Evolutionary conservation across 495 filamentous ascomycete genomes (phyloP).

Genomic region (Patellaria atrata): DNA sequence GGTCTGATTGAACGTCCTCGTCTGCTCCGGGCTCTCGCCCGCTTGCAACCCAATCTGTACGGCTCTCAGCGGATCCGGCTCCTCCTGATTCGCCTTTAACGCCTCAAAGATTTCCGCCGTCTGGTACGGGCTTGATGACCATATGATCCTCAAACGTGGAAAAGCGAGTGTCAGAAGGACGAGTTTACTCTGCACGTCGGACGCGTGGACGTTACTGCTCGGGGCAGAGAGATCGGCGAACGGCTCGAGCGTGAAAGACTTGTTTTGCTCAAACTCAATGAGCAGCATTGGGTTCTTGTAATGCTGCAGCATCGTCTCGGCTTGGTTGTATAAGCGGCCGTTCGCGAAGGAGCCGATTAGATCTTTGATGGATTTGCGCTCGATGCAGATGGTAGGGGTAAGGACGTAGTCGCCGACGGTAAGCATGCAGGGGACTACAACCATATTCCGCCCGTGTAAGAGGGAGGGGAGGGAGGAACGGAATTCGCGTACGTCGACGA

Average conservation of each 20-base stretch:
- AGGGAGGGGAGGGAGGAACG: slow-evolving; percentile 83
- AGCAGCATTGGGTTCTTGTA: slow-evolving; percentile 85
- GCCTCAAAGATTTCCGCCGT: slow-evolving; percentile 94
- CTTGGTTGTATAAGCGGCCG: slow-evolving; percentile 81
- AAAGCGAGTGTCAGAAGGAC: slow-evolving; percentile 90
- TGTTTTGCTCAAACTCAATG: slow-evolving; percentile 96
- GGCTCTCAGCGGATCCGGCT: slow-evolving; percentile 82
- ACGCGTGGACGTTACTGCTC: slow-evolving; percentile 38
- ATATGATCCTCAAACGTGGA: slow-evolving; percentile 76
- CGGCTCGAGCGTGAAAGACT: slow-evolving; percentile 89
- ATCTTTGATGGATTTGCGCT: slow-evolving; percentile 86
- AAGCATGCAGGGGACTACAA: slow-evolving; percentile 82
- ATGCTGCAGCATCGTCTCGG: slow-evolving; percentile 84
- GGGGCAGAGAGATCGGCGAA: slow-evolving; percentile 68
- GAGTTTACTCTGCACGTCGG: slow-evolving; percentile 78
- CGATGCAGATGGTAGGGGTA: slow-evolving; percentile 76
- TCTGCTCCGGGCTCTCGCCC: slow-evolving; percentile 44
- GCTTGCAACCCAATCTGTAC: slow-evolving; percentile 66
- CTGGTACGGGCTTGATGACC: slow-evolving; percentile 86
- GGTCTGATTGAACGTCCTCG: slow-evolving; percentile 45
- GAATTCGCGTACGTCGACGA: slow-evolving; percentile 94
- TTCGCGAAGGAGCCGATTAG: slow-evolving; percentile 82
- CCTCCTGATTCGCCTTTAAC: slow-evolving; percentile 72
- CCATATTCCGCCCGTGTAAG: slow-evolving; percentile 70
- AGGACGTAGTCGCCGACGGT: slow-evolving; percentile 96